Percentiles rank a stretch among this genome's conserved stretches.
Evolutionary conservation across 2,329 filamentous ascomycete species (phyloP).

Genomic region (Alternaria sp.): DNA sequence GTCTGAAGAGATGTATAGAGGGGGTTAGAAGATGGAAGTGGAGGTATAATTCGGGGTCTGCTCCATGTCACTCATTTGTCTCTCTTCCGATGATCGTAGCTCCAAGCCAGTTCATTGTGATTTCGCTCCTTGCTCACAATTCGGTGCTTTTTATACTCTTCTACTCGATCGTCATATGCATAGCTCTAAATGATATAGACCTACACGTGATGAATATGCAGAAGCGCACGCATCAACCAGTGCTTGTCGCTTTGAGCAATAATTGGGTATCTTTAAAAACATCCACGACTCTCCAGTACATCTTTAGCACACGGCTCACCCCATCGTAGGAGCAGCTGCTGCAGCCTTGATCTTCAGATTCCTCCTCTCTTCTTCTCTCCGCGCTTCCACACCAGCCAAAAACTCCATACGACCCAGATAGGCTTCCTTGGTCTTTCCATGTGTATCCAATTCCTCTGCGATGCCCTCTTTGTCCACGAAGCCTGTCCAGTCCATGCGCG

Average conservation of each 20-base stretch:
- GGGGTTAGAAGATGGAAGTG: neutral
- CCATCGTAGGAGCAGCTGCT: conserved; percentile 11
- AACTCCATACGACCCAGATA: conserved; percentile 69
- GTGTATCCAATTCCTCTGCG: conserved; percentile 65
- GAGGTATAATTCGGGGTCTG: neutral
- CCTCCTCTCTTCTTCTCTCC: conserved; percentile 61
- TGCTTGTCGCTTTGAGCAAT: neutral
- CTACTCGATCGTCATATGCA: neutral
- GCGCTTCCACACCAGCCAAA: conserved; percentile 63
- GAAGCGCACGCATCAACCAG: neutral
- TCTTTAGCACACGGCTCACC: neutral
- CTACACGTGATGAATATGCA: neutral
- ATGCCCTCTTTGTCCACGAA: conserved; percentile 68
- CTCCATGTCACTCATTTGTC: neutral
- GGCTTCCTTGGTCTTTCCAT: conserved; percentile 67
- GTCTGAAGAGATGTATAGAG: neutral
- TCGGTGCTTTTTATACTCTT: neutral
- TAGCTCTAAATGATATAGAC: neutral
- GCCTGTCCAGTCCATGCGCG: conserved; percentile 68
- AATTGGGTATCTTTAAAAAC: conserved; percentile 18
- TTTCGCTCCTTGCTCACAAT: neutral
- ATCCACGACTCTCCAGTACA: neutral
- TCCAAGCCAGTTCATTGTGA: neutral
- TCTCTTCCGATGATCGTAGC: neutral
- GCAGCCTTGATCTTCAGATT: conserved; percentile 52